A percentile compares a stretch with the other conserved stretches of the same genome.
Evolutionary conservation across 306 rosid species (phyloP).

Genomic region (Vicia villosa): DNA sequence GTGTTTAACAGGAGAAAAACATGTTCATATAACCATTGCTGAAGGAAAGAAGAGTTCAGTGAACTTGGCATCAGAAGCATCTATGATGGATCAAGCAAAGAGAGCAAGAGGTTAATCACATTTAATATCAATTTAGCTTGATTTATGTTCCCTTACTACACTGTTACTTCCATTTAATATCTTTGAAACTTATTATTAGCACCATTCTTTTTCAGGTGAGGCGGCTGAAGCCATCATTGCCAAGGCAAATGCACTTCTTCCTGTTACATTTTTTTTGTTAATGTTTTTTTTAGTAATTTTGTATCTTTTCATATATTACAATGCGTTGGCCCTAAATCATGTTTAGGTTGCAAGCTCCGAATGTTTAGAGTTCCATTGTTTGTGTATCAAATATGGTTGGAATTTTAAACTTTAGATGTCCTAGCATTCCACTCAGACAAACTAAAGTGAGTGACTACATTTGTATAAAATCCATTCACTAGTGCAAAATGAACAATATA

Average conservation of each 20-base stretch:
- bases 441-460: background rate
- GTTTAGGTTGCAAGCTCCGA: background rate
- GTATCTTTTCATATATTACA: constrained; percentile 18
- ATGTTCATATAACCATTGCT: constrained; percentile 82
- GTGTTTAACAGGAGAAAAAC: constrained; percentile 84
- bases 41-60: constrained; percentile 83
- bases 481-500: too few relatives aligned
- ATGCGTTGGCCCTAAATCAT: background rate
- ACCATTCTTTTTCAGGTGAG: constrained; percentile 65
- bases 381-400: too few relatives aligned
- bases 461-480: background rate
- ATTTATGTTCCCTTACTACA: constrained; percentile 32
- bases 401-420: constrained; percentile 1
- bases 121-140: constrained; percentile 22
- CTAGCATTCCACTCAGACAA: constrained; percentile 25
- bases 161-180: constrained; percentile 26
- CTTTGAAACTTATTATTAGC: constrained; percentile 24
- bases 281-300: background rate
- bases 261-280: constrained; percentile 16
- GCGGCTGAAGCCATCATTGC: constrained; percentile 95
- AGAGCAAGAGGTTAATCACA: constrained; percentile 64
- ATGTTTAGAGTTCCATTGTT: too few relatives aligned
- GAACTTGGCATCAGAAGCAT: constrained; percentile 90
- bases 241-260: constrained; percentile 52
- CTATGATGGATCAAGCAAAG: constrained; percentile 80